Evolutionary conservation across 345 rosid genomes (phyloP).

Genomic region (Lumnitzera racemosa): DNA sequence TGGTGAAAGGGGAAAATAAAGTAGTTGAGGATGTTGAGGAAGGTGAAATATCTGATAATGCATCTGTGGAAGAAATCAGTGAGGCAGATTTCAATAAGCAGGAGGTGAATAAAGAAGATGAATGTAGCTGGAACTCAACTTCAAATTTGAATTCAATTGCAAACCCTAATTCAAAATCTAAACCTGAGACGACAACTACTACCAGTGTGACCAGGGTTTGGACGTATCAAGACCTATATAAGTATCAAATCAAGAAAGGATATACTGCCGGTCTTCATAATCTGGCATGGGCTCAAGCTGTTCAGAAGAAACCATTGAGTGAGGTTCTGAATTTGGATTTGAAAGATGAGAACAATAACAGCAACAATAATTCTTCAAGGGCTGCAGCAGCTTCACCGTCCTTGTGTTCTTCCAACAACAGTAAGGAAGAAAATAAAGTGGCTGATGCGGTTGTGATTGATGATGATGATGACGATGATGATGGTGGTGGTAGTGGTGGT

Average conservation of each 20-base stretch:
- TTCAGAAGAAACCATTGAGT: slow-evolving; percentile 71
- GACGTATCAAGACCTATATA: slow-evolving; percentile 69
- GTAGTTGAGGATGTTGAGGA: slow-evolving; percentile 63
- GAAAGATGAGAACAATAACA: slow-evolving; percentile 30
- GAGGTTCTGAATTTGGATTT: slow-evolving; percentile 48
- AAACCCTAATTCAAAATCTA: too few relatives aligned
- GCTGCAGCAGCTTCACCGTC: slow-evolving; percentile 21
- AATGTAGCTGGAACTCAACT: slow-evolving; percentile 19
- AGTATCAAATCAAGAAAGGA: slow-evolving; percentile 49
- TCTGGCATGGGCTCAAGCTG: slow-evolving; percentile 97
- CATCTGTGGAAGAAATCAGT: slow-evolving; percentile 64
- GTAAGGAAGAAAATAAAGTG: slow-evolving; percentile 16
- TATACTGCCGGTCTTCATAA: slow-evolving; percentile 55
- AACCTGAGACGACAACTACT: too few relatives aligned
- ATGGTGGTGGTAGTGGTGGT: slow-evolving; percentile 41
- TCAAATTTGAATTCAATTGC: background rate
- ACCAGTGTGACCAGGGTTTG: slow-evolving; percentile 47
- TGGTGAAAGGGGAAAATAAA: slow-evolving; percentile 33
- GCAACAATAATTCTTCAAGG: slow-evolving; percentile 26
- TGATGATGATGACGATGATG: slow-evolving; percentile 47
- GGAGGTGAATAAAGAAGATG: slow-evolving; percentile 25
- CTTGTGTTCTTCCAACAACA: slow-evolving; percentile 1
- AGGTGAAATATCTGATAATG: slow-evolving; percentile 79
- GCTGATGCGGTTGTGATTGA: slow-evolving; percentile 43
- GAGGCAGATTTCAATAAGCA: slow-evolving; percentile 47